Base-by-base conservation (phyloP, 768 basidiomycete species). In the Bullera alba region DNA sequence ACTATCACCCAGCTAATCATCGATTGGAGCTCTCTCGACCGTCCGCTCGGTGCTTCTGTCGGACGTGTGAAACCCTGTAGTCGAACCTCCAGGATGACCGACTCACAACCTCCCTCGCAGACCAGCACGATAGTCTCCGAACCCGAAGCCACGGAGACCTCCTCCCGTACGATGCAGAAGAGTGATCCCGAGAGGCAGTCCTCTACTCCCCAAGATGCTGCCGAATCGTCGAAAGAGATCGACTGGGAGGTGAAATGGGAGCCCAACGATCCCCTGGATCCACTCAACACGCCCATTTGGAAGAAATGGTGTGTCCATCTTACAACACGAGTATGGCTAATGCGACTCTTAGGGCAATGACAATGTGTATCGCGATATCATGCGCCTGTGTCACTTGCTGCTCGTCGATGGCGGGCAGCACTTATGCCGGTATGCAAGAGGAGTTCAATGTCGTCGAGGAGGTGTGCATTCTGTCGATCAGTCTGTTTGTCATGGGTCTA, bases 361-460 rank as follows among this genome's bases (percentile, higher is more conserved):
- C 56, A 2, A 49, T 49, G 16, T 57, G 64, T 2, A 28, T 68
- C 4, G 53, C 57, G 1, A 45, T 62, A 1, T 48, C 60, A 1
- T 57, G 60, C 22, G 56, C 42, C 10, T 39, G 53, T 47, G 64
- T 68, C 1, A 76, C 76, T 0, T 76, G 75, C 48, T 61, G 71
- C 7, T 70, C 67, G 2, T 70, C 68, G 3, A 73, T 76, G 69
- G 74, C 83, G 8, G 73, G 80, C 0, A 81, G 81, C 45, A 80
- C 86, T 1, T 85, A 87, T 69, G 60, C 65, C 1, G 82, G 79
- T 0, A 75, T 85, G 35, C 75, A 81, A 30, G 49, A 64, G 7
- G 72, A 77, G 5, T 77, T 86, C 36, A 74, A 79, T 36, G 79
- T 83, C 2, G 77, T 79, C 0, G 70, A 71, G 14, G 77, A 80